Evolutionary conservation across 177 flowering plant species (phyloP).

Genomic region (Vitis hybrid): DNA sequence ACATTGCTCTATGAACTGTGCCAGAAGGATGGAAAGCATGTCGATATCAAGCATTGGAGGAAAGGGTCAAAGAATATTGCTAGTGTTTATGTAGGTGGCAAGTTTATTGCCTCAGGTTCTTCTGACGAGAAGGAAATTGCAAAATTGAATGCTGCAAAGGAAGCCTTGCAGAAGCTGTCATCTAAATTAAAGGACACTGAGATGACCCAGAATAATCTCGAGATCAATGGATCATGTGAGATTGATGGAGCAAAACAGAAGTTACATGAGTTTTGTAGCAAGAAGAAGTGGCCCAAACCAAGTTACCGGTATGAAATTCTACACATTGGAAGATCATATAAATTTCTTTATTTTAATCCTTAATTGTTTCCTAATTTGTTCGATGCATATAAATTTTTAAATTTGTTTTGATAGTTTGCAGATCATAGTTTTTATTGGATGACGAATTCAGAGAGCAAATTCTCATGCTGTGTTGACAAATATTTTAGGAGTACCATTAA

Average conservation of each 20-base stretch:
- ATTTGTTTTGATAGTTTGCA: neutral
- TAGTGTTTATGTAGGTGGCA: conserved; percentile 56
- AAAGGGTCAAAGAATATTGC: conserved; percentile 35
- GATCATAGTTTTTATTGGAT: too few relatives aligned
- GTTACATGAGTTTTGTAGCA: conserved; percentile 61
- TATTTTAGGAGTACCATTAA: too few relatives aligned
- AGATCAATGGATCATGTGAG: conserved; percentile 26
- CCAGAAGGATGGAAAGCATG: conserved; percentile 66
- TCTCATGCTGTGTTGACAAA: too few relatives aligned
- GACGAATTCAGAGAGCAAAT: too few relatives aligned
- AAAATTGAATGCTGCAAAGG: conserved; percentile 64
- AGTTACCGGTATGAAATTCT: conserved; percentile 43
- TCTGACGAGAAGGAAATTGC: conserved; percentile 64
- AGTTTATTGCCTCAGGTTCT: conserved; percentile 43
- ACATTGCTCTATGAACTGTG: conserved; percentile 59
- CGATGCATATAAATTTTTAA: too few relatives aligned
- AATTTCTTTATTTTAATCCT: neutral
- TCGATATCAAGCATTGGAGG: conserved; percentile 48
- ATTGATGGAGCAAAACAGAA: conserved; percentile 67
- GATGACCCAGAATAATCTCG: neutral
- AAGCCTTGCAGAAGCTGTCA: conserved; percentile 42
- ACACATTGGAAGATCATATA: neutral
- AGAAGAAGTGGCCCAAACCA: conserved; percentile 68
- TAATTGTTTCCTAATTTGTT: neutral
- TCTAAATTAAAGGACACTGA: conserved; percentile 1